phyloP scores from a whole-genome alignment of 2,329 filamentous ascomycete species.

The Phialocephala sp. region DNA sequence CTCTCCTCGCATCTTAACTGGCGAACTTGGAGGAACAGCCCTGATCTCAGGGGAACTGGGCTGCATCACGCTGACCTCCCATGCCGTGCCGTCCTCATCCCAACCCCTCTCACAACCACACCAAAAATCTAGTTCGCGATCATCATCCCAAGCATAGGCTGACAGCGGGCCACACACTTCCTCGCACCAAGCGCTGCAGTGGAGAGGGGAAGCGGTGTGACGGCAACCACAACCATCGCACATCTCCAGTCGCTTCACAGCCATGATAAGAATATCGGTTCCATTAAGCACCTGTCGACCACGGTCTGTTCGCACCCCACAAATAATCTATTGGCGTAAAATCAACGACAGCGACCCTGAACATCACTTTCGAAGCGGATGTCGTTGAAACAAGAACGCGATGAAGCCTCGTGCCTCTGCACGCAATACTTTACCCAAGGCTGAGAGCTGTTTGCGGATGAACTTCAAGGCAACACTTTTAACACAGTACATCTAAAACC shows the following conservation, averaged over 20 bases:
- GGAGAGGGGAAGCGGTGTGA: constrained; percentile 31
- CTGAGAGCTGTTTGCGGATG: background rate
- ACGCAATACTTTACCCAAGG: constrained; percentile 4
- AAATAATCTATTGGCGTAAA: background rate
- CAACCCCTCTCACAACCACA: constrained; percentile 10
- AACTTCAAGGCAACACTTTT: background rate
- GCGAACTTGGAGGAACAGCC: background rate
- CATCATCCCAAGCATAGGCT: constrained; percentile 14
- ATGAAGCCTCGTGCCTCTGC: constrained; percentile 1
- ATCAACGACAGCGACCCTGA: background rate
- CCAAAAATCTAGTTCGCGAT: constrained; percentile 14
- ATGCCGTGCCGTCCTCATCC: constrained; percentile 6
- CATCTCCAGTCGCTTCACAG: background rate
- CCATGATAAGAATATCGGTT: background rate
- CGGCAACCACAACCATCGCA: background rate
- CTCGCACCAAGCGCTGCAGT: constrained; percentile 26
- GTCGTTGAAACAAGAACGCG: constrained; percentile 12
- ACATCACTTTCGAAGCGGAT: constrained; percentile 4
- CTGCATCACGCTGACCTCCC: constrained; percentile 11
- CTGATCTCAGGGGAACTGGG: constrained; percentile 10
- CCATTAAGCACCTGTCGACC: background rate
- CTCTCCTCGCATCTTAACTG: background rate
- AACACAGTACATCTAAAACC: background rate
- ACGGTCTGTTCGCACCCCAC: constrained; percentile 16
- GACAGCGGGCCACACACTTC: constrained; percentile 23